A percentile compares a stretch with the other conserved stretches of the same genome.
Evolutionary conservation across 2,329 filamentous ascomycete genomes (phyloP).

Genomic region (Plectosphaerella cucumerina): DNA sequence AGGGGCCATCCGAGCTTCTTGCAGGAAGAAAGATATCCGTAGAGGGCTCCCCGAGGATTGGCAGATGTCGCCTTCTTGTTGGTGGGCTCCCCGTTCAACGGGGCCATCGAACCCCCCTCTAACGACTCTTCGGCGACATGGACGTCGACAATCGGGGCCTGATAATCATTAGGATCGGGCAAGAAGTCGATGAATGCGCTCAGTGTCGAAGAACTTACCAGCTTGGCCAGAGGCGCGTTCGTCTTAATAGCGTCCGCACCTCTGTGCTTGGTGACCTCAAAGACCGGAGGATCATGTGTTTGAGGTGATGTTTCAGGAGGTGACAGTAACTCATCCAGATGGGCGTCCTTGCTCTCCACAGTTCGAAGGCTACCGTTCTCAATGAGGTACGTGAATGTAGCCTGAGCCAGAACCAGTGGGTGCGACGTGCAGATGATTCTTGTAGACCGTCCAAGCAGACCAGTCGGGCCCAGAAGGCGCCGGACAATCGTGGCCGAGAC

Average conservation of each 20-base stretch:
- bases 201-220: no score
- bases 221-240: no score
- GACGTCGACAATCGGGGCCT: background rate
- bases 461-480: slow-evolving; percentile 57
- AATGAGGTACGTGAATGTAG: slow-evolving; percentile 57
- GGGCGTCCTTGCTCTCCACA: no score
- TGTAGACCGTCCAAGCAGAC: slow-evolving; percentile 56
- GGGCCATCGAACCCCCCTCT: background rate
- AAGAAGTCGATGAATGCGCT: no score
- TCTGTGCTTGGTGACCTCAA: no score
- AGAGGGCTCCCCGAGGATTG: no score
- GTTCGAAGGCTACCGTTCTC: slow-evolving; percentile 52
- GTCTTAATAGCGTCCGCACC: no score
- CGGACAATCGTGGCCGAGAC: slow-evolving; percentile 64
- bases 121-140: background rate
- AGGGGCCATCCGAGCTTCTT: background rate
- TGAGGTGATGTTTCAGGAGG: no score
- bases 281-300: no score
- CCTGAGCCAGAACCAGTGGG: slow-evolving; percentile 60
- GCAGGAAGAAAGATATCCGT: background rate
- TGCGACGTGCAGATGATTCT: slow-evolving; percentile 63
- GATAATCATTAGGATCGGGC: slow-evolving; percentile 29
- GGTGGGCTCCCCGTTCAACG: no score
- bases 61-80: no score
- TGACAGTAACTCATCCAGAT: no score